Evolutionary conservation across 2,329 filamentous ascomycete genomes (phyloP), one percentile per base, ranked within the genome.

Genomic region (Phialophora verrucosa): DNA sequence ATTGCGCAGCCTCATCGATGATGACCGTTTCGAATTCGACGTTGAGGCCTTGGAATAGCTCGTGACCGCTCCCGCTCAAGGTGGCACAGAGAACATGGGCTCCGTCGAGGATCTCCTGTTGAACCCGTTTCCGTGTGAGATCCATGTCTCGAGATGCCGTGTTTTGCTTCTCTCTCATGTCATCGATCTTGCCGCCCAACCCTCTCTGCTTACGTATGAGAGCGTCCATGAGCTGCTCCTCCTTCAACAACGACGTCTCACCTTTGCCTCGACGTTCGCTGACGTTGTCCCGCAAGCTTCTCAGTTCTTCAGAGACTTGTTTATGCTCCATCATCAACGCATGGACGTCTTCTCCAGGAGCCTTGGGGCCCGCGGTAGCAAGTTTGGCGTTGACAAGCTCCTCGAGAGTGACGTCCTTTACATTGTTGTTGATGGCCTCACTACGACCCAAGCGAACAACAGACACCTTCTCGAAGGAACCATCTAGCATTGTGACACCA

Each of bases 1-100:
- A 99, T 83, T 99, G 95, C 17, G 95, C 95, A 3, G 95, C 95
- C 80, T 99, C 95, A 74, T 99, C 95, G 70, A 99, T 97, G 72
- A 99, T 91, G 71, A 99, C 95, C 0, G 95, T 98, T 79, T 99
- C 95, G 72, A 99, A 99, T 77, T 99, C 95, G 59, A 99, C 92
- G 73, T 91, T 93, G 63, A 99, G 81, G 73, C 90, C 91, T 78
- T 94, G 92, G 81, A 99, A 97, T 88, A 98, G 96, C 72, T 99
- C 95, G 75, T 99, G 96, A 3, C 95, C 95, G 77, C 91, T 94
- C 74, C 94, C 95, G 77, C 93, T 97, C 58, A 99, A 87, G 0
- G 95, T 99, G 50, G 94, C 91, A 78, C 95, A 99, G 32, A 99
- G 88, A 59, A 99, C 91, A 78, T 99, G 92, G 1, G 95, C 92